Conservation (phyloP, 148 eudicot genomes). For the Vaccinium myrtillus region DNA sequence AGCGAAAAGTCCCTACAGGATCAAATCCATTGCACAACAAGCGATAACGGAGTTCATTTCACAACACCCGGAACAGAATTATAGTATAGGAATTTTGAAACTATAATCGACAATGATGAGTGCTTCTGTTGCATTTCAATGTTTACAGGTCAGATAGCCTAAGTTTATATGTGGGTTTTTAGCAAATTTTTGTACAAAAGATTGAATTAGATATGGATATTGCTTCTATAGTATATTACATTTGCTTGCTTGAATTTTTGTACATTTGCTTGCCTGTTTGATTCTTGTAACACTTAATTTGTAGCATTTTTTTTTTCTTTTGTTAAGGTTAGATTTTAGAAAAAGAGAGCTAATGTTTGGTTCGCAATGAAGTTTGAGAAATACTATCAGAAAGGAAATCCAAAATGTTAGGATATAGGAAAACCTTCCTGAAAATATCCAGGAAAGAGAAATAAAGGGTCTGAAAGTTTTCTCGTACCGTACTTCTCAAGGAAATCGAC, state of each 20-base stretch:
- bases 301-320: not conserved
- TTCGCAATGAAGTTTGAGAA: not conserved
- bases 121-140: not conserved
- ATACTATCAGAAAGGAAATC: not conserved
- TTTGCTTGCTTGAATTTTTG: too few species aligned
- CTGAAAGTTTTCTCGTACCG: too few species aligned
- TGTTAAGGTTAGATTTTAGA: not conserved
- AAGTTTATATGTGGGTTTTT: not conserved
- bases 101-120: too few species aligned
- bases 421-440: too few species aligned
- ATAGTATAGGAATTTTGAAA: not conserved
- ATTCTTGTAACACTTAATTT: not conserved
- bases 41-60: slow-evolving; percentile 1
- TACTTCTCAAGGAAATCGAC: not conserved
- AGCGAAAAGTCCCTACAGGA: slow-evolving; percentile 38
- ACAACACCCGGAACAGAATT: not conserved
- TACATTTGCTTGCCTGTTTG: not conserved
- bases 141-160: not conserved
- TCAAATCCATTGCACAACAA: slow-evolving; percentile 40
- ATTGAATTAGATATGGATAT: not conserved
- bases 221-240: not conserved
- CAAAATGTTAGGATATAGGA: too few species aligned
- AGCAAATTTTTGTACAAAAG: not conserved
- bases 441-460: too few species aligned
- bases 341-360: not conserved